These are phyloP conservation scores for Paspalum notatum DNA, from an alignment of 176 grass and related monocot species.

Conservation along the genomic window DNA sequence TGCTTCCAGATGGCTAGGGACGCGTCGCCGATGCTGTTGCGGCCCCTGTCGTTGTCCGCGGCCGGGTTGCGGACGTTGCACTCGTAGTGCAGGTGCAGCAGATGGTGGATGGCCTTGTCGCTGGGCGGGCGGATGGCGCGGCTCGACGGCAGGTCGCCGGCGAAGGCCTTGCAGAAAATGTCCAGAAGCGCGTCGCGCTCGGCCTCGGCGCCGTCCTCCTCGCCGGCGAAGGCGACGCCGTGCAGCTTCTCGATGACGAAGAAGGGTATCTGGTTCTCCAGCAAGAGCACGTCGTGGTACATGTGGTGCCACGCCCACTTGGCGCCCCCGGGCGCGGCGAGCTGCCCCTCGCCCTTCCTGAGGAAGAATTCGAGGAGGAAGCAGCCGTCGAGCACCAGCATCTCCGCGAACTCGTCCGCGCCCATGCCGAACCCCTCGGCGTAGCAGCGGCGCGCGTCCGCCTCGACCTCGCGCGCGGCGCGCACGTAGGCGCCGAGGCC, in stretches of 20 bases:
- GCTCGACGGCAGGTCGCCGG: conserved; percentile 50
- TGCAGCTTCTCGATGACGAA: conserved; percentile 59
- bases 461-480: conserved; percentile 38
- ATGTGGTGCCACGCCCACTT: conserved; percentile 67
- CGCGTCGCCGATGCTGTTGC: conserved; percentile 13
- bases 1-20: conserved; percentile 56
- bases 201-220: neutral
- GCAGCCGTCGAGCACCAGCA: conserved; percentile 61
- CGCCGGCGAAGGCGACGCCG: conserved; percentile 33
- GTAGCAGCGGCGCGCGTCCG: conserved; percentile 51
- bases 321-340: conserved; percentile 47
- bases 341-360: conserved; percentile 44
- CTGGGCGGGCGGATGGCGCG: conserved; percentile 29
- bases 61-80: conserved; percentile 52
- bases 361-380: conserved; percentile 62
- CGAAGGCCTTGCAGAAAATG: conserved; percentile 52
- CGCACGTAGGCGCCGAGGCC: conserved; percentile 44
- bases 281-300: conserved; percentile 53
- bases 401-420: conserved; percentile 44
- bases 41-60: conserved; percentile 6
- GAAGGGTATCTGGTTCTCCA: conserved; percentile 58
- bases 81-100: conserved; percentile 62
- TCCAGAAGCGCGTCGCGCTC: conserved; percentile 42
- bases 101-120: conserved; percentile 49
- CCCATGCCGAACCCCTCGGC: conserved; percentile 41